Conservation (phyloP, 2,329 filamentous ascomycete species). For the Diaporthe eres region DNA sequence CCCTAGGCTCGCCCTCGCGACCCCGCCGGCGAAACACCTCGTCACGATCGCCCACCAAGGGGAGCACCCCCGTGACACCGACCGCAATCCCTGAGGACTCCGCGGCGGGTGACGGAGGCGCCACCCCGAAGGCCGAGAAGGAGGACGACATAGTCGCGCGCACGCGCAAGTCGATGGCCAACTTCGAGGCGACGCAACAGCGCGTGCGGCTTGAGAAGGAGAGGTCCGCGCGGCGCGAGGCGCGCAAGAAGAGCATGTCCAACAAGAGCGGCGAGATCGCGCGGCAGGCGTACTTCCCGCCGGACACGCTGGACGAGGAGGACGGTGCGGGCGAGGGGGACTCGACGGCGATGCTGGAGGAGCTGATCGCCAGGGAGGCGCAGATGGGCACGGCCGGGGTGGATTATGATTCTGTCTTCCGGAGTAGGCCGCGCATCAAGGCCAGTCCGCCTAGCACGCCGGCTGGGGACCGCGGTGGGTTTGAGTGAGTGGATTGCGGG, state of each 20-base stretch:
- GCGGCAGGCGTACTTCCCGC: slow-evolving; percentile 61
- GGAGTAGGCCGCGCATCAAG: slow-evolving; percentile 84
- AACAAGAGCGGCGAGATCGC: slow-evolving; percentile 48
- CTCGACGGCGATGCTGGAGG: slow-evolving; percentile 71
- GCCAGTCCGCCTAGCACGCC: slow-evolving; percentile 77
- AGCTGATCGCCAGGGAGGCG: slow-evolving; percentile 76
- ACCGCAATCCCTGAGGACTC: slow-evolving; percentile 1
- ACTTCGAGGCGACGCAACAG: slow-evolving; percentile 72
- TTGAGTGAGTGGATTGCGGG: background rate
- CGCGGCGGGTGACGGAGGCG: slow-evolving; percentile 27
- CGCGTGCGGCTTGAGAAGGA: slow-evolving; percentile 72
- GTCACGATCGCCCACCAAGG: slow-evolving; percentile 32
- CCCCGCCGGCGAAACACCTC: slow-evolving; percentile 21
- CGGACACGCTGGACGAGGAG: slow-evolving; percentile 57
- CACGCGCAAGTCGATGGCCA: slow-evolving; percentile 73
- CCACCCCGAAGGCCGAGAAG: background rate
- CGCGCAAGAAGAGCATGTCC: slow-evolving; percentile 51
- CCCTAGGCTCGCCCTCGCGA: background rate
- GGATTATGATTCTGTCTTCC: slow-evolving; percentile 88
- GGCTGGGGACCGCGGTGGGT: slow-evolving; percentile 48
- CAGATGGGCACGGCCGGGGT: slow-evolving; percentile 9
- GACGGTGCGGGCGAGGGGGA: slow-evolving; percentile 49
- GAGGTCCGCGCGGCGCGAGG: slow-evolving; percentile 62
- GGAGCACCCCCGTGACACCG: slow-evolving; percentile 41
- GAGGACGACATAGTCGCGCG: slow-evolving; percentile 68